Conservation (phyloP, 192 early-diverging fungal species). For the Piromyces sp. region DNA sequence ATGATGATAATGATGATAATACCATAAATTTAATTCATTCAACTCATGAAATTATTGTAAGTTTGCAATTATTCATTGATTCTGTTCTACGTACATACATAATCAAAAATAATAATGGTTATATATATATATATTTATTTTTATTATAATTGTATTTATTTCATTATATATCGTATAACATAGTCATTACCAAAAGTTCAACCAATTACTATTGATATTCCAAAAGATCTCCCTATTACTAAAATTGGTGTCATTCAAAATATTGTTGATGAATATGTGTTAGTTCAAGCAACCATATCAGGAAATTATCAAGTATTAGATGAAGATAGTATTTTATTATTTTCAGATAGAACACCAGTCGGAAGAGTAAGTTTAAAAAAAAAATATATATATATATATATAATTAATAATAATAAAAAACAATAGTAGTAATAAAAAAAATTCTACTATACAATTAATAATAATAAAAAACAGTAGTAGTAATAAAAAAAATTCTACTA, state of each 20-base stretch:
- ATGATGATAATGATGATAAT: neutral
- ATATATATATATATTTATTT: too few species aligned
- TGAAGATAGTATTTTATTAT: conserved; percentile 48
- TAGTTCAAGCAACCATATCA: conserved; percentile 32
- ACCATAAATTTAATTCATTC: neutral
- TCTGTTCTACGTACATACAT: too few species aligned
- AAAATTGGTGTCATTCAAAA: conserved; percentile 46
- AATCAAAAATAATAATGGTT: too few species aligned
- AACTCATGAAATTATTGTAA: neutral
- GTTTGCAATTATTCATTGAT: too few species aligned
- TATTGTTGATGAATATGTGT: conserved; percentile 53
- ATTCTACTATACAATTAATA: too few species aligned
- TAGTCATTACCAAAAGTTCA: conserved; percentile 13
- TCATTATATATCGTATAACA: too few species aligned
- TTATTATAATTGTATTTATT: too few species aligned
- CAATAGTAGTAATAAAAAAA: too few species aligned
- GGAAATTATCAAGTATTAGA: conserved; percentile 49
- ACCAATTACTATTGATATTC: conserved; percentile 20
- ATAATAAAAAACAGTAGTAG: too few species aligned
- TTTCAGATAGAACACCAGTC: conserved; percentile 35
- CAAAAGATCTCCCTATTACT: conserved; percentile 23
- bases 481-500: too few species aligned
- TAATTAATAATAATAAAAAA: too few species aligned
- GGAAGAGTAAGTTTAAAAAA: conserved; percentile 25
- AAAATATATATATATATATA: too few species aligned